Base-by-base conservation (phyloP, 345 rosid species). In the Dipteronia dyeriana region DNA sequence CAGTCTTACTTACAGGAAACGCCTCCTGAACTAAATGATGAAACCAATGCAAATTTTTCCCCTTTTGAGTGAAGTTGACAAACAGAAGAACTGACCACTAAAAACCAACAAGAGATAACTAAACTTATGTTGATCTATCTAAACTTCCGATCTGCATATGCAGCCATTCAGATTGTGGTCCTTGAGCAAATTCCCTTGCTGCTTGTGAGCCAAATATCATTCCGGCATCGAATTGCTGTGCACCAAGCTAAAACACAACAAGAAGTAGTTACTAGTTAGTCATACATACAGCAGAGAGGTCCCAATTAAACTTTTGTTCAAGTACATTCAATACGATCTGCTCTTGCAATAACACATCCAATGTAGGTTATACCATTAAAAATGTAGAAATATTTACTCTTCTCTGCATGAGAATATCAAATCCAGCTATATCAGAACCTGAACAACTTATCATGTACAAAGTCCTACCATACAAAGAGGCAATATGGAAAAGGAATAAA, bases 61-160 rank as follows among this genome's bases (percentile, higher is more conserved):
- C 26, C 39, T 62, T 56, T 20, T 1, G 64, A 65, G 14, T 1
- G 39, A 66, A 57, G 38, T 72, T 59, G 59, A 71, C 59, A 56
- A 68, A 75, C 70, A 26, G 23, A 51, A 66, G 62, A 67, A 74
- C 62, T 57, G 54, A 31, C 72, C 66, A 20, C 17, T 39, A 2
- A 61, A 61, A 26, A 59, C 43, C 63, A 43, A 57, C 23, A 34
- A 20, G 47, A 61, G 26, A 20, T 47, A 9, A 66, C 38, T 38
- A 79, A 73, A 66, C 76, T 84, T 82, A 88, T 25, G 84, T 54
- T 59, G 91, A 74, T 79, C 92, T 81, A 76, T 91, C 87, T 61
- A 83, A 86, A 85, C 79, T 82, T 74, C 38, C 91, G 31, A 82
- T 84, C 82, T 93, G 99, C 97, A 92, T 91, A 69, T 92, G 95